Evolutionary conservation across 768 basidiomycete species (phyloP), one percentile per base, ranked within the genome.

Genomic region (Crepidotus variabilis): DNA sequence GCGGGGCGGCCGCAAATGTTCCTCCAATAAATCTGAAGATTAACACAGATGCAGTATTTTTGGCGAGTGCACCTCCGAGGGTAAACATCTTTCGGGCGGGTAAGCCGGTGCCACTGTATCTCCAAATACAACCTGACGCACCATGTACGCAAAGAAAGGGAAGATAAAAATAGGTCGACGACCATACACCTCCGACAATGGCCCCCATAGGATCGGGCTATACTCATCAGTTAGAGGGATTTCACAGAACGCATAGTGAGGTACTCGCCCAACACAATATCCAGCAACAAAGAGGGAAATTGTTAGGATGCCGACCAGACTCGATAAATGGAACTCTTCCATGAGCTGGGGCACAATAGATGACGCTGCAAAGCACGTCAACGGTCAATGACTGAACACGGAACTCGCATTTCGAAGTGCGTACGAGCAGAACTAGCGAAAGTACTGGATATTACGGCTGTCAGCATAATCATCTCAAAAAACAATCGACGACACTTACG

Each of bases 21-120:
- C 90, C 89, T 1, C 83, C 80, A n/a, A 90, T 66, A 65, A 90
- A 86, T 20, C 90, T 81, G 61, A 88, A 83, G 16, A 87, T 63
- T 11, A 92, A 74, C n/a, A 92, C 67, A 3, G 85, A 80, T 6
- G 74, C 76, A 1, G 82, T 82, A 67, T 88, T 90, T 36, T 74
- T 70, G 0, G 85, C 73, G 2, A 88, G 71, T 0, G 88, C 87
- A 36, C 78, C 78, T 24, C 80, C 89, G 23, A 87, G 66, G 72
- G 85, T 83, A 64, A 88, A 88, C 39, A 74, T 69, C 83, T 83
- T 20, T 14, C 9, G 39, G 32, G 18, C 18, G 20, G 39, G 13
- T 23, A 45, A 54, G 10, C 52, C 7, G 56, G 45, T 56, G 36
- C 51, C 39, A 46, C 39, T 24, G 47, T 18, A 43, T 24, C 13